Evolutionary conservation across 2,329 filamentous ascomycete species (phyloP).

Genomic region (Hypocrella siamensis): DNA sequence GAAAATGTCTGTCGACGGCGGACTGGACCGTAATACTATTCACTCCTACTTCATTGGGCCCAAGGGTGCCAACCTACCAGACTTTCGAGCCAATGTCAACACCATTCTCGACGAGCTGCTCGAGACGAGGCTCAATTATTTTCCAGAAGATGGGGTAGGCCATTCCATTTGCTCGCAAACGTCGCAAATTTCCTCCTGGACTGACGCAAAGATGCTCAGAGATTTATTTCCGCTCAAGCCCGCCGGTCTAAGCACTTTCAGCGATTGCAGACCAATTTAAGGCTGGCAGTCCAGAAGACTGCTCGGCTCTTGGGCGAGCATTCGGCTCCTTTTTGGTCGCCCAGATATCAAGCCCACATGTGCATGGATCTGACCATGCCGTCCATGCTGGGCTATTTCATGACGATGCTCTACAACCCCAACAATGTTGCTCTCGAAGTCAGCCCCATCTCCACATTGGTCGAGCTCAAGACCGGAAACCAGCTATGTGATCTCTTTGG

Average conservation of each 20-base stretch:
- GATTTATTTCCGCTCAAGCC: conserved; percentile 20
- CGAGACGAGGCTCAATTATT: conserved; percentile 17
- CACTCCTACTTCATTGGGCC: conserved; percentile 27
- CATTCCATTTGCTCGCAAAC: neutral
- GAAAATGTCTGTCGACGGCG: neutral
- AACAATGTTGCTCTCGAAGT: conserved; percentile 31
- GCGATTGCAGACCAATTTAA: conserved; percentile 16
- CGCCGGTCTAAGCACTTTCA: conserved; percentile 18
- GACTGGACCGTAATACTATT: conserved; percentile 7
- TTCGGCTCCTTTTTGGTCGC: conserved; percentile 29
- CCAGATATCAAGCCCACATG: conserved; percentile 31
- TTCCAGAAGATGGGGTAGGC: conserved; percentile 18
- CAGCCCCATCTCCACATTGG: conserved; percentile 26
- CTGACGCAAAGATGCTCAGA: conserved; percentile 1
- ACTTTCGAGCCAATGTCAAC: conserved; percentile 22
- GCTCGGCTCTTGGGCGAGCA: conserved; percentile 22
- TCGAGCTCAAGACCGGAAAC: conserved; percentile 27
- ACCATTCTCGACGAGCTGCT: conserved; percentile 21
- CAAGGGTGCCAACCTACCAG: conserved; percentile 22
- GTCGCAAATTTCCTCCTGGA: too few relatives aligned
- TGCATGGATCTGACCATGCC: conserved; percentile 25
- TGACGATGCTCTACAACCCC: conserved; percentile 33
- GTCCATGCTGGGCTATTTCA: conserved; percentile 27
- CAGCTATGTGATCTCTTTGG: conserved; percentile 29
- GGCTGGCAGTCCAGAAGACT: conserved; percentile 17